Conservation (phyloP, 148 eudicot genomes). For the Simmondsia chinensis region DNA sequence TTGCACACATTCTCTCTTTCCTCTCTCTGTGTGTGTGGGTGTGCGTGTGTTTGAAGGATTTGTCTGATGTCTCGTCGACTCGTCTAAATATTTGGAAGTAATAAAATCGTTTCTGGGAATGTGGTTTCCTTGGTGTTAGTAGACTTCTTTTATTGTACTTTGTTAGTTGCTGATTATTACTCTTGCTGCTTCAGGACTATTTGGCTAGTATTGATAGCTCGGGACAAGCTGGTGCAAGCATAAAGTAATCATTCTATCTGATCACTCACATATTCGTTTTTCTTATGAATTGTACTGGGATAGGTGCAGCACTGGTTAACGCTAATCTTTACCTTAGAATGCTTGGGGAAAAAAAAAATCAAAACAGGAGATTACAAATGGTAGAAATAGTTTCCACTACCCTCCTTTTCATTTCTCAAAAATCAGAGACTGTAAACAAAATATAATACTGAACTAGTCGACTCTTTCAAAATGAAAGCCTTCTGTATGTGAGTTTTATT, state of each 20-base stretch:
- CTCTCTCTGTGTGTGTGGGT: background rate
- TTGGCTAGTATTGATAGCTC: slow-evolving; percentile 55
- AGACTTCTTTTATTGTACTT: slow-evolving; percentile 1
- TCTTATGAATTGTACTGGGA: too few relatives aligned
- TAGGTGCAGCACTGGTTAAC: too few relatives aligned
- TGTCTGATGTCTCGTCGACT: background rate
- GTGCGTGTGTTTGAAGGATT: too few relatives aligned
- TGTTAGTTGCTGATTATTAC: too few relatives aligned
- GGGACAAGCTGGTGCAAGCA: slow-evolving; percentile 32
- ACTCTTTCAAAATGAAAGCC: too few relatives aligned
- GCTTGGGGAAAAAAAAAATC: too few relatives aligned
- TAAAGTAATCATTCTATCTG: slow-evolving; percentile 43
- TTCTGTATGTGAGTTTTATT: background rate
- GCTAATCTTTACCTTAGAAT: too few relatives aligned
- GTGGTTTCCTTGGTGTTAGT: slow-evolving; percentile 2
- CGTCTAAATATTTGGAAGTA: background rate
- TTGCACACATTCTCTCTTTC: background rate
- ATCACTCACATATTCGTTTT: background rate
- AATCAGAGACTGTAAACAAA: too few relatives aligned
- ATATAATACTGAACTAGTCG: too few relatives aligned
- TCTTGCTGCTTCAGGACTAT: slow-evolving; percentile 74
- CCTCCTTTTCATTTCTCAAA: too few relatives aligned
- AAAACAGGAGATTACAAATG: too few relatives aligned
- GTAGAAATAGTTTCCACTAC: too few relatives aligned
- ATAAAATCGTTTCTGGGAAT: background rate